These are phyloP conservation scores for Clarireedia hainanense DNA, from an alignment of 2,329 filamentous ascomycete genomes.

Conservation along the genomic window DNA sequence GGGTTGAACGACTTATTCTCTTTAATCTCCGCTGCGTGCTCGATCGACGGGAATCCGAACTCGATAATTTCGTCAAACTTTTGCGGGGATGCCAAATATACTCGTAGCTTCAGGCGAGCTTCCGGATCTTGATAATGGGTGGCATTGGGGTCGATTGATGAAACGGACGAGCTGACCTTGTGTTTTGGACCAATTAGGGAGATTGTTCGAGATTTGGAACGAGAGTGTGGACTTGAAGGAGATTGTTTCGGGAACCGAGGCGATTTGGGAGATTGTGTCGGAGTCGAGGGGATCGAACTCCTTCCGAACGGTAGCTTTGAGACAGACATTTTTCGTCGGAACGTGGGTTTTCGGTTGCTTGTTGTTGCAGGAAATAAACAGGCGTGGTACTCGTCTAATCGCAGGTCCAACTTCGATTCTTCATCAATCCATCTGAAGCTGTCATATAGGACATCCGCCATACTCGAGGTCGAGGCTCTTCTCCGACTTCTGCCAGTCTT, in stretches of 20 bases:
- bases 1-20: constrained; percentile 24
- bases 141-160: constrained; percentile 60
- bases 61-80: constrained; percentile 95
- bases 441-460: constrained; percentile 43
- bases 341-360: constrained; percentile 48
- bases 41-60: constrained; percentile 75
- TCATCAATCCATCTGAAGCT: constrained; percentile 70
- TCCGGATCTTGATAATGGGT: constrained; percentile 88
- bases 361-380: constrained; percentile 22
- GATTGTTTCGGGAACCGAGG: constrained; percentile 25
- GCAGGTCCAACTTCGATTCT: constrained; percentile 60
- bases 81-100: constrained; percentile 80
- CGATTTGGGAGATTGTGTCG: constrained; percentile 14
- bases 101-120: constrained; percentile 74
- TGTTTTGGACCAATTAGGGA: constrained; percentile 40
- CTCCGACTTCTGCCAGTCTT: constrained; percentile 3
- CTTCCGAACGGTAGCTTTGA: constrained; percentile 56
- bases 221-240: constrained; percentile 14
- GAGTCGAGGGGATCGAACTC: constrained; percentile 34
- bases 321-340: constrained; percentile 65
- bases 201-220: constrained; percentile 46
- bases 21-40: constrained; percentile 33
- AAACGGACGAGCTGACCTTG: constrained; percentile 28
- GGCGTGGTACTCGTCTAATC: constrained; percentile 62
- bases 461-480: constrained; percentile 16